These are phyloP conservation scores for Termitomyces eurrhizus DNA, from an alignment of 768 basidiomycete genomes.

Conservation along the genomic window DNA sequence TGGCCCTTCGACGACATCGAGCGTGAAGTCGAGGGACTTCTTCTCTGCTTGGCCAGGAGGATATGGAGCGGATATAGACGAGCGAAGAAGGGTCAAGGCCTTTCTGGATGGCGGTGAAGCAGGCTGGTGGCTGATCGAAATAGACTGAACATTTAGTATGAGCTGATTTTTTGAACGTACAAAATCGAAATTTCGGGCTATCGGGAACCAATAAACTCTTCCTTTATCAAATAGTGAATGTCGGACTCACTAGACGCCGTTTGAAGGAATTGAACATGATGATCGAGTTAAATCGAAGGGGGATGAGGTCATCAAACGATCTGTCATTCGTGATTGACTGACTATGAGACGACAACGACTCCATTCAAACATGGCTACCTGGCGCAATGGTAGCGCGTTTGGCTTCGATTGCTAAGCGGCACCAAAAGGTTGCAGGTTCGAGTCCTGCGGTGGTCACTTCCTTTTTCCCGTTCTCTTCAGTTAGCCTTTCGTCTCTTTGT, in stretches of 20 bases:
- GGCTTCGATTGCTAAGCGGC: slow-evolving; percentile 76
- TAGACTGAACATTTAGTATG: not conserved
- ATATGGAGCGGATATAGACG: slow-evolving; percentile 58
- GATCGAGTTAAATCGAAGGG: not conserved
- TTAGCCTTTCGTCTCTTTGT: too few species aligned
- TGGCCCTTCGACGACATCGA: slow-evolving; percentile 64
- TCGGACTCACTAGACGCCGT: slow-evolving; percentile 27
- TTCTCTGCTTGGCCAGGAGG: slow-evolving; percentile 45
- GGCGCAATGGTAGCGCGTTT: slow-evolving; percentile 96
- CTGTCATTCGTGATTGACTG: too few species aligned
- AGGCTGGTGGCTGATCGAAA: slow-evolving; percentile 54
- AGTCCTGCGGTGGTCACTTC: slow-evolving; percentile 54
- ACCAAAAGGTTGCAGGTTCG: slow-evolving; percentile 98
- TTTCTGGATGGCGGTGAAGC: slow-evolving; percentile 60
- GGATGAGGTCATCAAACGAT: not conserved
- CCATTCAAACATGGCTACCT: slow-evolving; percentile 52
- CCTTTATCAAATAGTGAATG: not conserved
- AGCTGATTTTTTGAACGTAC: slow-evolving; percentile 32
- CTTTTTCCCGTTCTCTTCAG: not conserved
- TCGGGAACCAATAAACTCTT: not conserved
- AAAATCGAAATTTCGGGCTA: slow-evolving; percentile 66
- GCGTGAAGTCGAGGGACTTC: slow-evolving; percentile 60
- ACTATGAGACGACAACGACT: too few species aligned
- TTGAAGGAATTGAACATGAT: slow-evolving; percentile 37
- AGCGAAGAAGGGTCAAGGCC: slow-evolving; percentile 56